phyloP scores from a whole-genome alignment of 768 basidiomycete genomes.

The Artomyces pyxidatus region DNA sequence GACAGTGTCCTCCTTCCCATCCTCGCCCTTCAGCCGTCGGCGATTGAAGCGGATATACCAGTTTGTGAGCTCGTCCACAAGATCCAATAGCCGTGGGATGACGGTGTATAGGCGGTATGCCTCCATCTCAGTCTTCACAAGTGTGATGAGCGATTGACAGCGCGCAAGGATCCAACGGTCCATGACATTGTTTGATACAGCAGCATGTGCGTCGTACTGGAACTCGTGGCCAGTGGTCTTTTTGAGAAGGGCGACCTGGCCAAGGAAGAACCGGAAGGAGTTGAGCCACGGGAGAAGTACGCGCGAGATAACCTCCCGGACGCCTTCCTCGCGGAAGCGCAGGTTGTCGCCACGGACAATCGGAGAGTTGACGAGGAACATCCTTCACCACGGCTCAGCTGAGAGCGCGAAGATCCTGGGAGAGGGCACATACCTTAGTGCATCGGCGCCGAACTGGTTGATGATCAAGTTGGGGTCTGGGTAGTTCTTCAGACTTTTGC shows the following conservation, averaged over 20 bases:
- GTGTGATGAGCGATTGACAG: constrained; percentile 92
- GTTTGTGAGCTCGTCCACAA: constrained; percentile 95
- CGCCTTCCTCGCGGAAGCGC: constrained; percentile 96
- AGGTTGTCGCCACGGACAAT: constrained; percentile 97
- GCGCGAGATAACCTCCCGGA: constrained; percentile 92
- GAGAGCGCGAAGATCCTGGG: background rate
- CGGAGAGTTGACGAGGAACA: constrained; percentile 98
- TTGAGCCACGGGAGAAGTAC: constrained; percentile 98
- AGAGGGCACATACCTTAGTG: constrained; percentile 54
- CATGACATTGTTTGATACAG: constrained; percentile 89
- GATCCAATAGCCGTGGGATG: constrained; percentile 86
- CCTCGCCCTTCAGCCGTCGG: constrained; percentile 90
- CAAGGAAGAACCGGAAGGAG: constrained; percentile 97
- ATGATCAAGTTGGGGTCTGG: constrained; percentile 92
- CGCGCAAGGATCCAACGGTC: constrained; percentile 96
- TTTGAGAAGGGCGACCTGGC: constrained; percentile 83
- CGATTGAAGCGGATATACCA: constrained; percentile 99
- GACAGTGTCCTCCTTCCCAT: constrained; percentile 80
- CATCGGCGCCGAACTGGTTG: constrained; percentile 90
- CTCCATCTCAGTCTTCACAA: constrained; percentile 92
- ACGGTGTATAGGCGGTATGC: constrained; percentile 97
- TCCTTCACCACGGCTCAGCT: constrained; percentile 42
- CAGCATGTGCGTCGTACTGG: constrained; percentile 79
- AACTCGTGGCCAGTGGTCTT: constrained; percentile 74
- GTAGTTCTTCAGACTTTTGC: constrained; percentile 94